Base-by-base conservation (phyloP, 2,329 filamentous ascomycete species). In the Venturia carpophila region DNA sequence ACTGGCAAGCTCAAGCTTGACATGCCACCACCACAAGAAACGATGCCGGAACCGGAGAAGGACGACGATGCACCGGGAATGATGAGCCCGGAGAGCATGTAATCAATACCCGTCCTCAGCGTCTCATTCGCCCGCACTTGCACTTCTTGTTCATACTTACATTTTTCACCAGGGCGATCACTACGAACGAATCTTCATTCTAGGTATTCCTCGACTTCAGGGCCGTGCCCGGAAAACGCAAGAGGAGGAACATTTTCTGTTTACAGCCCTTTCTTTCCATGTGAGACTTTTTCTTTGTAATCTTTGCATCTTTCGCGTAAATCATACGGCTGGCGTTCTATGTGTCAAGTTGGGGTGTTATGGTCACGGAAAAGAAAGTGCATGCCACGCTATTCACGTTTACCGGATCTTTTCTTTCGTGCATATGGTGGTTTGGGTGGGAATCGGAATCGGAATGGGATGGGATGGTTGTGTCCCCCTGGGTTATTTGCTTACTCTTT, bases 41-140 rank as follows among this genome's bases (percentile, higher is more conserved):
- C 78, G 68, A 79, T 76, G 68, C 82, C 80, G 70, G 76, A 85
- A 70, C 87, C 82, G 67, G 85, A 86, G 73, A 87, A 84, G 65
- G 87, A 87, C 69, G 87, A 89, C 72, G 87, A 81, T 21, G 85
- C 75, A 43, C 77, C 86, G 41, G 88, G 88, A 24, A 91, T 93
- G 85, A 91, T 93, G 81, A 94, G 90, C 73, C 91, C 91, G 4
- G 65, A 66, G 62, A 66, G 65, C 55, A 66, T 66, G 64, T 66
- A 56, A 56, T 55, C 52, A 56, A 56, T 17, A 56, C 52, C 52
- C 52, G 30, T 56, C 52, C 19, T 37, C 30, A 17, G 52, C 27
- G 52, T 56, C 15, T 56, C 47, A 49, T 27, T 56, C 19, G 27
- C 15, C 27, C 21, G 30, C 52, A 19, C 15, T 19, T 37, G 27